Evolutionary conservation across 2,329 filamentous ascomycete species (phyloP), one percentile per base, ranked within the genome.

Genomic region (Cytospora mali): DNA sequence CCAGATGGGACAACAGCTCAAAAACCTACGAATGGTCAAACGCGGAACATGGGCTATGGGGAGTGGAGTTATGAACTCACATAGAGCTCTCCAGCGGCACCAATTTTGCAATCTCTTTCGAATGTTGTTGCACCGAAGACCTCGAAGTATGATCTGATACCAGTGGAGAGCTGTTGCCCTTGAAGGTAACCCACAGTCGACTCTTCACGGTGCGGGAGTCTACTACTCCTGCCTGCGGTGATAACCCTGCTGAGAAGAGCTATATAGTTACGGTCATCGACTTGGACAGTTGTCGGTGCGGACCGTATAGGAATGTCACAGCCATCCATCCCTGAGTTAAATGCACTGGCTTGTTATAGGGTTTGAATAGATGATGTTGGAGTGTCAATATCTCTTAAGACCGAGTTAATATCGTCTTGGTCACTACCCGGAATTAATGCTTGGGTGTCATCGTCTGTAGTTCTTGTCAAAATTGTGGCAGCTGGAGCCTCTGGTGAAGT

Each of bases 1-100:
- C 33, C 28, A 77, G 61, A 4, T 66, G 61, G 9, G 67, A 70
- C 4, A 82, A 71, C 1, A 78, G 59, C 58, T 81, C 75, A 62
- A 79, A 80, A 0, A 79, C 76, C 79, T 60, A 11, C 3, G 14
- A 21, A 23, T 2, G 16, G 42, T 46, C 6, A 42, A 18, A 9
- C 6, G 13, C 4, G 39, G 23, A 13, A 46, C 2, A 21, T 25
- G 16, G 27, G 9, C 39, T 58, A 4, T n/a, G 49, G 14, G 14
- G 23, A 2, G n/a, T 5, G 31, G 16, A 1, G 18, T 23, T 9
- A 4, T n/a, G 28, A 10, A 59, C 66, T 54, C 50, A 69, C 68
- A n/a, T 61, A 69, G 21, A 68, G 62, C 60, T 70, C 67, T 27
- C 68, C 67, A 9, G 67, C 68, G 10, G 68, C 68, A 18, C 66